Evolutionary conservation across 805 yeast genomes (phyloP).

Genomic region (Kuraishia molischiana): DNA sequence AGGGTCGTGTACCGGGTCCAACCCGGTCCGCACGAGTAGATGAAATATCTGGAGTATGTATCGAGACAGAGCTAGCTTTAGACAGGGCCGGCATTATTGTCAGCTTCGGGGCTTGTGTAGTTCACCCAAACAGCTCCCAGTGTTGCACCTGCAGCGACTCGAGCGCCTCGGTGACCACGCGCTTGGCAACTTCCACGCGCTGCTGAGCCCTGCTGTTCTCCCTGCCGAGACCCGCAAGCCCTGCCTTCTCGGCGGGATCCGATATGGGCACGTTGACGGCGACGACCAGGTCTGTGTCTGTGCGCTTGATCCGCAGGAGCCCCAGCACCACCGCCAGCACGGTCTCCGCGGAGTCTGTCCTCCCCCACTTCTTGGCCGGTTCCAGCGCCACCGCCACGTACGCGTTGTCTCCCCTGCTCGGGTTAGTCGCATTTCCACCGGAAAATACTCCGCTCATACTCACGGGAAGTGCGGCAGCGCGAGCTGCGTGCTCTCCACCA

Average conservation of each 20-base stretch:
- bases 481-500: constrained; percentile 15
- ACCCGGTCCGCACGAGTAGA: too few relatives aligned
- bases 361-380: constrained; percentile 45
- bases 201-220: constrained; percentile 12
- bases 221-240: constrained; percentile 10
- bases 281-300: constrained; percentile 50
- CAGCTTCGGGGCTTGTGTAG: too few relatives aligned
- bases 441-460: background rate
- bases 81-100: too few relatives aligned
- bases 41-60: background rate
- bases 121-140: constrained; percentile 39
- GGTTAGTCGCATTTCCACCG: background rate
- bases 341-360: constrained; percentile 16
- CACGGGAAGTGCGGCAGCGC: constrained; percentile 5
- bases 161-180: constrained; percentile 14
- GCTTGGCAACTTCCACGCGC: constrained; percentile 18
- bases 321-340: constrained; percentile 45
- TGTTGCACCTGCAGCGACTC: constrained; percentile 26
- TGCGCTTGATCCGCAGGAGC: constrained; percentile 40
- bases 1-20: too few relatives aligned
- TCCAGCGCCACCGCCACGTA: constrained; percentile 28
- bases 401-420: constrained; percentile 10
- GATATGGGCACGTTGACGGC: constrained; percentile 50
- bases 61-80: background rate
- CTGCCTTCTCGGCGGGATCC: constrained; percentile 15